These are phyloP conservation scores for Pleurotus cornucopiae DNA, from an alignment of 768 basidiomycete genomes.

Conservation along the genomic window DNA sequence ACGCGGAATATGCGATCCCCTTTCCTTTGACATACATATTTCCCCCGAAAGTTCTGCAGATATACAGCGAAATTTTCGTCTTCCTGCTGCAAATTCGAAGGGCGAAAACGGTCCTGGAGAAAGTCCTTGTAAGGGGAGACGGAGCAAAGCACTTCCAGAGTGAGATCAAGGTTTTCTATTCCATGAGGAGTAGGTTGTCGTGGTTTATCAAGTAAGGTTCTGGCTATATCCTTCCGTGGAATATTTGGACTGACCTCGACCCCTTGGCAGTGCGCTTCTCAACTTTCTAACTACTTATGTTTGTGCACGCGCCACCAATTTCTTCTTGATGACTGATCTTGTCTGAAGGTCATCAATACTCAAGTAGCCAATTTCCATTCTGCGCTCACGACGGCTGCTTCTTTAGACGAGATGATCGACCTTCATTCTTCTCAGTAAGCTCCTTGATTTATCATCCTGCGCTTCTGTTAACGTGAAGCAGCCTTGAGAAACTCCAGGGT, in stretches of 20 bases:
- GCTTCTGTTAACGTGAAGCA: constrained; percentile 19
- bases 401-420: constrained; percentile 73
- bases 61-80: constrained; percentile 64
- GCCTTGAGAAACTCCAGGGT: constrained; percentile 55
- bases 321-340: constrained; percentile 4
- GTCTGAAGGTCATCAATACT: constrained; percentile 59
- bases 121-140: constrained; percentile 61
- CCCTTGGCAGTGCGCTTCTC: constrained; percentile 48
- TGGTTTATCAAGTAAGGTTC: constrained; percentile 82
- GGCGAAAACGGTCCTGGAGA: constrained; percentile 67
- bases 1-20: constrained; percentile 76
- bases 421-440: constrained; percentile 70
- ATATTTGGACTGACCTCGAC: constrained; percentile 1
- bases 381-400: constrained; percentile 45
- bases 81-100: constrained; percentile 72
- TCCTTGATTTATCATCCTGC: neutral
- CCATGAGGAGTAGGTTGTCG: constrained; percentile 69
- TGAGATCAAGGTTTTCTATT: constrained; percentile 70
- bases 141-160: constrained; percentile 27
- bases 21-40: constrained; percentile 82
- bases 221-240: neutral
- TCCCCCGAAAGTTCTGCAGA: constrained; percentile 46
- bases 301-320: constrained; percentile 13
- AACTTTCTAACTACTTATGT: constrained; percentile 76
- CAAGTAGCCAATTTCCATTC: constrained; percentile 60